Evolutionary conservation across 345 rosid genomes (phyloP), one percentile per base, ranked within the genome.

Genomic region (Hypericum perforatum): DNA sequence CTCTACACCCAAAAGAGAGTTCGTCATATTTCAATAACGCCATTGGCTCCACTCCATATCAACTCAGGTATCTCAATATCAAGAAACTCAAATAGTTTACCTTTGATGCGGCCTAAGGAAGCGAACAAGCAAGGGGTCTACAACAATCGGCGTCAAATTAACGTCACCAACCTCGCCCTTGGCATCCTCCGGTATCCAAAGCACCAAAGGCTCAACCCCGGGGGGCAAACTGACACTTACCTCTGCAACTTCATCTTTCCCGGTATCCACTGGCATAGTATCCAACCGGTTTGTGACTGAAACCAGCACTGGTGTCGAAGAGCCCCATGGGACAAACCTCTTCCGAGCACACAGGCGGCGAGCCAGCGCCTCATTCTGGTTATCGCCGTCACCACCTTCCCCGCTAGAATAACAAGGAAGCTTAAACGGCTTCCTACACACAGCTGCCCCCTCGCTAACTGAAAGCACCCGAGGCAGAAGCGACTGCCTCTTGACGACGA

Each of bases 21-120:
- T 42, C 9, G 47, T 37, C 13, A 39, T n/a, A 43, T 42, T 37
- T 51, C 32, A 51, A 52, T 8, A 0, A 37, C 50, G 56, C 40
- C 11, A 63, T 3, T 0, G 10, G 50, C 22, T 13, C 9, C 15
- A 46, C 10, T 14, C 10, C 15, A 12, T 16, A 45, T 41, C 16
- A 44, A 10, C 1, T 22, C 32, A 22, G 32, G 32, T 22, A 22
- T 22, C 32, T 22, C 32, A 4, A 22, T 22, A 22, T 22, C 2
- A 22, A 22, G 32, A 4, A 22, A 22, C 32, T 22, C 32, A 4
- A 22, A 22, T 22, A 4, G 32, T 1, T 15, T 81, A 92, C 98
- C 98, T 85, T 77, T 92, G 98, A 82, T 92, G 98, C 55, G 95
- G 85, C 43, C 98, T 94, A 67, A 92, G 98, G 74, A 88, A 92